Base-by-base conservation (phyloP, 2,329 filamentous ascomycete species). In the Orbilia blumenaviensis region DNA sequence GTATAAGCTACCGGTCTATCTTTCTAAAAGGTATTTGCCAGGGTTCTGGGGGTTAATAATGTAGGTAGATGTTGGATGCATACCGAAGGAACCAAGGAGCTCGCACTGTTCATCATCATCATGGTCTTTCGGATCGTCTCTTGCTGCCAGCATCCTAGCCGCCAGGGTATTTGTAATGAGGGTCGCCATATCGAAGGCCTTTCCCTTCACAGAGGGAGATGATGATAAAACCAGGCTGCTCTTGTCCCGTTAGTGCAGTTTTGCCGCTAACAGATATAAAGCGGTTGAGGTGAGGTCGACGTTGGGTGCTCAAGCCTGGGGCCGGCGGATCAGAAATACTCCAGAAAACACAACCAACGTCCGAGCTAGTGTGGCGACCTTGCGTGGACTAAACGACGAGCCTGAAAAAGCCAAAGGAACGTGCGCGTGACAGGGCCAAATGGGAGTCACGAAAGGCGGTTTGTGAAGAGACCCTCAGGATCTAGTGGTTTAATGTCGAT, bases 21-120 rank as follows among this genome's bases (percentile, higher is more conserved):
- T 38, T 50, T 34, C 23, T 48, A 23, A 18, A 10, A 25, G 14
- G 25, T 46, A 2, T 50, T 50, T 29, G 12, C 29, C 25, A 23
- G 29, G 52, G 32, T 23, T 6, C 10, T 54, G 52, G 29, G n/a
- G 9, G 3, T 8, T 52, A 21, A 12, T 4, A 16, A 32, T 18
- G n/a, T 52, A 34, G 27, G 48, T 27, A 34, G 18, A n/a, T 27
- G 54, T 50, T 42, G 36, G 44, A 44, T 25, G 64, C 77, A 46
- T 79, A 81, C 80, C 94, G 82, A 98, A 99, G 2, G 94, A 88
- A 0, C 95, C 95, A 1, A 99, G 87, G 8, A 99, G 87, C 78
- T 90, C 88, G 83, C 95, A 99, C 84, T 97, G 92, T 79, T 91
- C 92, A 61, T 87, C 87, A 32, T 88, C 84, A 16, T 75, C 71